Conservation (phyloP, 768 basidiomycete genomes). For the Zangia roseola region DNA sequence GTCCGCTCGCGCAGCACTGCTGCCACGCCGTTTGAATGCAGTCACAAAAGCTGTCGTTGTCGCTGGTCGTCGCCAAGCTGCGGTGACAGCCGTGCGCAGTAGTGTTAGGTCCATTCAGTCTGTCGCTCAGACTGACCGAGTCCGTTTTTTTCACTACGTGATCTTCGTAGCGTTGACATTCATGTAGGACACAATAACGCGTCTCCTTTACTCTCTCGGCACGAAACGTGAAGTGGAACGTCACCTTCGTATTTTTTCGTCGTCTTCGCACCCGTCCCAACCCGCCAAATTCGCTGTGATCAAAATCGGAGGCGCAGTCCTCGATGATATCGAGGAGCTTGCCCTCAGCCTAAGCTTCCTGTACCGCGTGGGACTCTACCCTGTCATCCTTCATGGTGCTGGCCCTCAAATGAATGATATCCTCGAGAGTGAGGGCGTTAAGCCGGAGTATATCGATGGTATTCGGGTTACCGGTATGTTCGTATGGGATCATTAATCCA, state of each 20-base stretch:
- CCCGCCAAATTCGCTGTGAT: conserved; percentile 97
- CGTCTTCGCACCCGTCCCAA: conserved; percentile 84
- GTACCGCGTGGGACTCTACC: conserved; percentile 96
- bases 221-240: conserved; percentile 97
- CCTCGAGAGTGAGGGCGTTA: conserved; percentile 87
- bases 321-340: conserved; percentile 89
- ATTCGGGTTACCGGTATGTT: conserved; percentile 90
- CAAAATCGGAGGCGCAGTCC: conserved; percentile 96
- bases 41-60: conserved; percentile 49
- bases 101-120: conserved; percentile 51
- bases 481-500: background rate
- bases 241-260: conserved; percentile 96
- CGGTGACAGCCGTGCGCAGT: conserved; percentile 39
- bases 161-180: background rate
- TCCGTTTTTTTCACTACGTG: conserved; percentile 33
- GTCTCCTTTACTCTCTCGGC: conserved; percentile 94
- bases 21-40: conserved; percentile 29
- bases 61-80: conserved; percentile 42
- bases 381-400: conserved; percentile 93
- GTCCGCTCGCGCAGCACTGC: conserved; percentile 25
- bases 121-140: conserved; percentile 73
- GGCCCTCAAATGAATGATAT: conserved; percentile 95
- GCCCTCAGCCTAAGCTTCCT: conserved; percentile 95
- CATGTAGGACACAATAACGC: conserved; percentile 89
- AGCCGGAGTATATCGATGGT: conserved; percentile 96